Evolutionary conservation across 495 filamentous ascomycete species (phyloP), one percentile per base, ranked within the genome.

Genomic region (Neurospora terricola): DNA sequence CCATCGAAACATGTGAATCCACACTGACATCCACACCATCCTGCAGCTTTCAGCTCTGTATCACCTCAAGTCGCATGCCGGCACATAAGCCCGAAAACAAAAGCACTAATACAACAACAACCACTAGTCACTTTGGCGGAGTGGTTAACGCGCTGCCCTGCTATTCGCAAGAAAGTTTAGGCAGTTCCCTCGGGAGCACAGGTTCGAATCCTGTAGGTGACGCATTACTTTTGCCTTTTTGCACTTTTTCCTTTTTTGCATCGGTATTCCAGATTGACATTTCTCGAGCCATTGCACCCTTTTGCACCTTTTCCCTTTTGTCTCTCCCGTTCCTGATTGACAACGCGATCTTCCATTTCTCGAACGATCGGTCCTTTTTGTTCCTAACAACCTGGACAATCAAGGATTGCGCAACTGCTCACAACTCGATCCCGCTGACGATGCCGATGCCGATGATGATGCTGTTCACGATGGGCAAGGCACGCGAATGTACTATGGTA

Each of bases 71-170:
- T 21, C 14, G 21, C 4, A 54, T 6, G 11, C 5, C 12, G 2
- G 0, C 4, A 27, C 10, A 54, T 54, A 42, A 21, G 16, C 27
- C 0, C 4, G 3, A 6, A 0, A 36, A 8, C 23, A 5, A 38
- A 71, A 3, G 2, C 21, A 12, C 11, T 62, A 62, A 18, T n/a
- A 23, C 9, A 27, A 21, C 18, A 59, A 10, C 45, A 66, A 45
- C 48, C 30, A 45, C 30, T 18, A 59, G 38, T 12, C 72, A 70
- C 72, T 73, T 73, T 73, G 72, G 72, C 72, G 68, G 72, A 73
- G 71, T 72, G 71, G 71, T 54, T 54, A 54, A 73, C 70, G 73
- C 73, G 73, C 73, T 72, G 70, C 70, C 73, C 73, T 74, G 73
- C 73, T 74, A 74, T 72, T 69, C 34, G 40, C n/a, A 36, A 72